Evolutionary conservation across 192 early-diverging fungal genomes (phyloP).

Genomic region (Coemansia sp.): DNA sequence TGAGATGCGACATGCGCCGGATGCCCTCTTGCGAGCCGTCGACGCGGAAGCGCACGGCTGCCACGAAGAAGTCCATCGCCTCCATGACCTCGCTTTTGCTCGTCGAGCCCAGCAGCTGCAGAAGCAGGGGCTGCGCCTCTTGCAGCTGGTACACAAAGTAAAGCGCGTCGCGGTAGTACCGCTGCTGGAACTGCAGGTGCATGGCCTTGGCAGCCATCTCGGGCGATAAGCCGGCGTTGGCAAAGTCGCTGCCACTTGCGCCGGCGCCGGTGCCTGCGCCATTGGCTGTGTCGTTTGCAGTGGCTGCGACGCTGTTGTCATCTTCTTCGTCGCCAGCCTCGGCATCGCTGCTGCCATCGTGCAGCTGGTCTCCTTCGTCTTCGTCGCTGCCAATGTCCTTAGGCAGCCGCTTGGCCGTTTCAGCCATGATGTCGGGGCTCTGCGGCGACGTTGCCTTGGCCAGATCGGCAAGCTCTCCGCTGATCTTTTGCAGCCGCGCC

Average conservation of each 20-base stretch:
- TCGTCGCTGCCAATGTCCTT: conserved; percentile 36
- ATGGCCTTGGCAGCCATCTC: conserved; percentile 55
- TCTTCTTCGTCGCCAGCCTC: conserved; percentile 23
- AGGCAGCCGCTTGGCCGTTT: conserved; percentile 23
- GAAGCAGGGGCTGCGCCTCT: conserved; percentile 68
- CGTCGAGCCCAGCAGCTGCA: conserved; percentile 83
- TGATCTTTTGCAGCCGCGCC: conserved; percentile 60
- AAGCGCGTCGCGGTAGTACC: conserved; percentile 88
- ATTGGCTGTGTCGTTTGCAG: conserved; percentile 9
- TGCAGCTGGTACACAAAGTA: conserved; percentile 81
- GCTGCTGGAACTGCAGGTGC: conserved; percentile 57
- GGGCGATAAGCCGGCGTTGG: conserved; percentile 40
- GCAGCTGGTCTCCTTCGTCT: conserved; percentile 22
- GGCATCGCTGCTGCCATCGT: conserved; percentile 23
- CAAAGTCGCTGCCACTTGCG: conserved; percentile 21
- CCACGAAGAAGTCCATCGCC: conserved; percentile 92
- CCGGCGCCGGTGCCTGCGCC: too few species aligned
- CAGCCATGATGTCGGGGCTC: neutral
- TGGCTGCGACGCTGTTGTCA: neutral
- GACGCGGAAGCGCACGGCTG: conserved; percentile 79
- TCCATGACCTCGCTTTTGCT: conserved; percentile 92
- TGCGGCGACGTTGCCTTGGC: conserved; percentile 24
- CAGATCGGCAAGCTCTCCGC: conserved; percentile 65
- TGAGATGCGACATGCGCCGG: conserved; percentile 91
- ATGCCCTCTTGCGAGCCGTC: conserved; percentile 82